Percentiles rank a stretch among this genome's conserved stretches.
phyloP scores from a whole-genome alignment of 2,329 filamentous ascomycete species.

The Emericellopsis cladophorae region DNA sequence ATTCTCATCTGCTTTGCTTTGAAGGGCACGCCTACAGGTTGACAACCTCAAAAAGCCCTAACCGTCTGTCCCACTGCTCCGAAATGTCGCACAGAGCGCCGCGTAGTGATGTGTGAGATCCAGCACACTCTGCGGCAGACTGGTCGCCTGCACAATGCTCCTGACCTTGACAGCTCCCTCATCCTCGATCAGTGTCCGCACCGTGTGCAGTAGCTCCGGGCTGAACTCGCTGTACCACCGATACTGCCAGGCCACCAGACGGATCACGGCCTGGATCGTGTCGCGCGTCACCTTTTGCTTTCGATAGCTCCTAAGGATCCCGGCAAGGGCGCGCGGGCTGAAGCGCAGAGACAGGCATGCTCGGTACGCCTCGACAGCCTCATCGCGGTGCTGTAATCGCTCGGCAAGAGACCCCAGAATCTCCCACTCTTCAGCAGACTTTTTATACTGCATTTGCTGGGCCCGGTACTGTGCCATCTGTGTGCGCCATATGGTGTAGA shows the following conservation, averaged over 20 bases:
- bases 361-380: constrained; percentile 87
- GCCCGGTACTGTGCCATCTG: constrained; percentile 93
- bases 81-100: constrained; percentile 84
- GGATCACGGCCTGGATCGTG: constrained; percentile 73
- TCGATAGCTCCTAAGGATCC: constrained; percentile 71
- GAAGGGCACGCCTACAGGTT: background rate
- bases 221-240: constrained; percentile 99
- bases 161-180: constrained; percentile 95
- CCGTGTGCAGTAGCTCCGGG: constrained; percentile 73
- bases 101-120: constrained; percentile 96
- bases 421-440: constrained; percentile 95
- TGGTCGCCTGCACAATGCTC: constrained; percentile 94
- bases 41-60: constrained; percentile 22
- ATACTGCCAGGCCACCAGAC: constrained; percentile 95
- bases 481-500: constrained; percentile 98
- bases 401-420: constrained; percentile 89
- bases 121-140: constrained; percentile 80
- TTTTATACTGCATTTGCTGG: constrained; percentile 91
- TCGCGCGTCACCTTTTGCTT: constrained; percentile 67
- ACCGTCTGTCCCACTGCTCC: constrained; percentile 83
- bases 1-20: background rate
- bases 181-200: constrained; percentile 89
- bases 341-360: constrained; percentile 80
- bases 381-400: constrained; percentile 80
- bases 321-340: constrained; percentile 81